phyloP scores from a whole-genome alignment of 2,329 filamentous ascomycete species.

The Tolypocladium tundrense region DNA sequence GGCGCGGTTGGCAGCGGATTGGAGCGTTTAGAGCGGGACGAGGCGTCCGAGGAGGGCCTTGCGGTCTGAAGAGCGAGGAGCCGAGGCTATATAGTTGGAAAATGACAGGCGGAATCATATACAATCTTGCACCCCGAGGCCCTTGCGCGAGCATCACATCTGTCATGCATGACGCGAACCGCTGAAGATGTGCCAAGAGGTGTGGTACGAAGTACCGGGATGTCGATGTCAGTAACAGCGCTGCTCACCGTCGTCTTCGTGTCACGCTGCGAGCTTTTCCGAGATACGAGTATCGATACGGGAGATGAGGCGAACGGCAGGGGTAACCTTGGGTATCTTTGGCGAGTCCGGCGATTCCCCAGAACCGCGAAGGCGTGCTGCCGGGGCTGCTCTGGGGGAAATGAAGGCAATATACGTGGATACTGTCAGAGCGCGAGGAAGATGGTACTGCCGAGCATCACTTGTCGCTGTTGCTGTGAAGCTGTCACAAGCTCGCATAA shows the following conservation, averaged over 20 bases:
- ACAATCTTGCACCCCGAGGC: neutral
- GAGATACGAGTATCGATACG: neutral
- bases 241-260: neutral
- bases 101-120: neutral
- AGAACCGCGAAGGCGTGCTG: neutral
- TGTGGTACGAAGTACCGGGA: neutral
- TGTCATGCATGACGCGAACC: neutral
- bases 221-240: neutral
- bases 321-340: neutral
- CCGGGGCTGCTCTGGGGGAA: neutral
- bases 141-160: neutral
- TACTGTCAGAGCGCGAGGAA: neutral
- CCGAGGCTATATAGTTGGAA: neutral
- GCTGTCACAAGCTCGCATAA: neutral
- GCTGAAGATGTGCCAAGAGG: neutral
- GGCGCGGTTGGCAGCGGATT: slow-evolving; percentile 48
- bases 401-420: neutral
- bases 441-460: neutral
- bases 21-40: slow-evolving; percentile 45
- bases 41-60: slow-evolving; percentile 37
- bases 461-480: neutral
- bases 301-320: neutral
- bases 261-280: neutral
- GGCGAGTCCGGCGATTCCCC: neutral
- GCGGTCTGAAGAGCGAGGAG: slow-evolving; percentile 18